Percentiles rank a stretch among this genome's conserved stretches.
These are phyloP conservation scores for Plasmopara viticola DNA, from an alignment of 352 stramenopile genomes.

Conservation along the genomic window DNA sequence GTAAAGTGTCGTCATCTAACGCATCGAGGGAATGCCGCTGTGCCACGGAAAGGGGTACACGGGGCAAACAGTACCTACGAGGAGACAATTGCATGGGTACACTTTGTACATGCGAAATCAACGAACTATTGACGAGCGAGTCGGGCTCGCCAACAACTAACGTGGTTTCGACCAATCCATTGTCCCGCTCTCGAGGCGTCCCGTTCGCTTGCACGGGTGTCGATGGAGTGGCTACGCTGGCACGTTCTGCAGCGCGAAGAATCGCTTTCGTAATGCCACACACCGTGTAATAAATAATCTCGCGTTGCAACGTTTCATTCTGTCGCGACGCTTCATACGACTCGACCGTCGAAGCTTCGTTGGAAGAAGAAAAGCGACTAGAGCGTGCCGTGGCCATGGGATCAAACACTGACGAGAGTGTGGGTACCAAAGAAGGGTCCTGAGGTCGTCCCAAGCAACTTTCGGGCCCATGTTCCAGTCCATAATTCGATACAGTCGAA, in stretches of 20 bases:
- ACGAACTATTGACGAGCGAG: conserved; percentile 38
- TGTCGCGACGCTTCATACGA: conserved; percentile 51
- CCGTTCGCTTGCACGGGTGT: conserved; percentile 15
- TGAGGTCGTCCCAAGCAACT: background rate
- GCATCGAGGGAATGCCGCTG: conserved; percentile 12
- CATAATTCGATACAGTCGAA: background rate
- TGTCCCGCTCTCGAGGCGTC: conserved; percentile 6
- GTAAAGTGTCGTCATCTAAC: conserved; percentile 1
- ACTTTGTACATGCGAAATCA: conserved; percentile 42
- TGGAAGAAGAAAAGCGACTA: conserved; percentile 27
- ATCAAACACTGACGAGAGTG: conserved; percentile 11
- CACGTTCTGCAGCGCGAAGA: conserved; percentile 40
- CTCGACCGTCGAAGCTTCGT: conserved; percentile 19
- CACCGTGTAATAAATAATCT: conserved; percentile 83
- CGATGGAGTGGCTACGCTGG: background rate
- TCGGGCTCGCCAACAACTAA: conserved; percentile 55
- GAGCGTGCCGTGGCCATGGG: conserved; percentile 6
- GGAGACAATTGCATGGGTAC: conserved; percentile 38
- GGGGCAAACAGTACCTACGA: conserved; percentile 40
- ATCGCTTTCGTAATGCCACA: conserved; percentile 75
- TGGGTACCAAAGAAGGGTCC: conserved; percentile 16
- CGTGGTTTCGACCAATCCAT: conserved; percentile 18
- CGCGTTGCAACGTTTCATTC: conserved; percentile 67
- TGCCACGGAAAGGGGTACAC: conserved; percentile 1
- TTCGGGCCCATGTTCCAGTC: too few relatives aligned